phyloP scores from a whole-genome alignment of 305 asterid genomes.

The Rubia peregrina region DNA sequence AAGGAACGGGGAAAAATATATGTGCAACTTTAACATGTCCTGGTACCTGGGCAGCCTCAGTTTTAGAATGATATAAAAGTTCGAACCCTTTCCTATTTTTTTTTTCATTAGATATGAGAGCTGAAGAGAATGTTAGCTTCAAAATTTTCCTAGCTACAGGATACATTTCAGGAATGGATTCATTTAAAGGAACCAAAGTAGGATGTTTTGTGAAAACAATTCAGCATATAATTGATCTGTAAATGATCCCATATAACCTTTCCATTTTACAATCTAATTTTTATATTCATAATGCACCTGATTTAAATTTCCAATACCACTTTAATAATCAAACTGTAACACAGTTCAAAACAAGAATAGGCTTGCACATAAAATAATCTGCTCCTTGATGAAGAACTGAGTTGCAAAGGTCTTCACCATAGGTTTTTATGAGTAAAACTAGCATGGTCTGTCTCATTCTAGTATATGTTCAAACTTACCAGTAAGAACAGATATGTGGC shows the following conservation, averaged over 20 bases:
- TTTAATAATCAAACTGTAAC: not conserved
- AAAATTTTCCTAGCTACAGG: conserved; percentile 1
- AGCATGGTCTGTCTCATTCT: not conserved
- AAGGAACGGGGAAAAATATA: not conserved
- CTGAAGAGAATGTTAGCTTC: not conserved
- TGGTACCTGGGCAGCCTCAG: not conserved
- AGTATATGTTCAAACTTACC: not conserved
- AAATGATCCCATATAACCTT: not conserved
- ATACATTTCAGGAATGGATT: not conserved
- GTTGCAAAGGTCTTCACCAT: not conserved
- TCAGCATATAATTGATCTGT: not conserved
- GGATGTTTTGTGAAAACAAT: not conserved
- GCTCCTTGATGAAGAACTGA: not conserved
- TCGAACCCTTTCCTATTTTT: not conserved
- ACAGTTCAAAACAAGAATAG: not conserved
- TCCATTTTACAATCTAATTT: not conserved
- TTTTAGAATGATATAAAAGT: not conserved
- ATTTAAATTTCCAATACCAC: not conserved
- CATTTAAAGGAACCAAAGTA: not conserved
- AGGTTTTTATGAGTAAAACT: conserved; percentile 2
- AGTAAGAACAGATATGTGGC: not conserved
- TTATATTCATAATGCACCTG: not conserved
- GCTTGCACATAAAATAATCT: not conserved
- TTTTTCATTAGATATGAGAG: not conserved
- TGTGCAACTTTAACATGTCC: not conserved